These are phyloP conservation scores for Urochloa ruziziensis DNA, from an alignment of 176 grass and related monocot species.

Conservation along the genomic window DNA sequence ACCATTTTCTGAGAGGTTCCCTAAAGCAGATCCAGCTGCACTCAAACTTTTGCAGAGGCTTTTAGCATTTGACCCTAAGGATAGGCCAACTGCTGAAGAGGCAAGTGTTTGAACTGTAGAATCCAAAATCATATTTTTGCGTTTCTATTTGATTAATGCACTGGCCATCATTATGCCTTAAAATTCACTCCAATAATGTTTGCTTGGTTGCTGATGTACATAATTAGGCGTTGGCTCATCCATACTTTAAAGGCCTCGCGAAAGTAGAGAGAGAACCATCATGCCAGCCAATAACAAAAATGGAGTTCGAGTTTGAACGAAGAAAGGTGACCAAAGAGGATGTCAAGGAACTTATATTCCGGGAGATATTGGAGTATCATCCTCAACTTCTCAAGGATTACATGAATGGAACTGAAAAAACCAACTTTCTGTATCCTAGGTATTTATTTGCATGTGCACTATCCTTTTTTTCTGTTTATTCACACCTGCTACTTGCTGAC, in stretches of 20 bases:
- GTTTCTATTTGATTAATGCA: background rate
- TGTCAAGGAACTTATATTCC: conserved; percentile 90
- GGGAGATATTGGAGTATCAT: conserved; percentile 93
- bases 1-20: conserved; percentile 84
- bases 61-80: conserved; percentile 94
- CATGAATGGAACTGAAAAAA: conserved; percentile 63
- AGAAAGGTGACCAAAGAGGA: conserved; percentile 95
- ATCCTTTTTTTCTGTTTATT: conserved; percentile 1
- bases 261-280: conserved; percentile 90
- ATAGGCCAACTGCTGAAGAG: conserved; percentile 92
- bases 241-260: conserved; percentile 92
- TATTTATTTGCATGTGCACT: conserved; percentile 29
- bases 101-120: conserved; percentile 31
- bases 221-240: conserved; percentile 85
- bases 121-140: background rate
- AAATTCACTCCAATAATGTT: conserved; percentile 18
- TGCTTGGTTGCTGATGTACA: conserved; percentile 1
- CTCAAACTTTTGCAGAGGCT: conserved; percentile 83
- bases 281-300: conserved; percentile 87
- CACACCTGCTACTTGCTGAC: background rate
- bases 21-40: conserved; percentile 83
- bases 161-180: background rate
- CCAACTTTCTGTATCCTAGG: conserved; percentile 92
- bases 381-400: conserved; percentile 90
- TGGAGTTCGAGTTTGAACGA: conserved; percentile 98